These are phyloP conservation scores for Encephalitozoon romaleae DNA, from an alignment of 371 early-diverging fungal genomes.

Conservation along the genomic window DNA sequence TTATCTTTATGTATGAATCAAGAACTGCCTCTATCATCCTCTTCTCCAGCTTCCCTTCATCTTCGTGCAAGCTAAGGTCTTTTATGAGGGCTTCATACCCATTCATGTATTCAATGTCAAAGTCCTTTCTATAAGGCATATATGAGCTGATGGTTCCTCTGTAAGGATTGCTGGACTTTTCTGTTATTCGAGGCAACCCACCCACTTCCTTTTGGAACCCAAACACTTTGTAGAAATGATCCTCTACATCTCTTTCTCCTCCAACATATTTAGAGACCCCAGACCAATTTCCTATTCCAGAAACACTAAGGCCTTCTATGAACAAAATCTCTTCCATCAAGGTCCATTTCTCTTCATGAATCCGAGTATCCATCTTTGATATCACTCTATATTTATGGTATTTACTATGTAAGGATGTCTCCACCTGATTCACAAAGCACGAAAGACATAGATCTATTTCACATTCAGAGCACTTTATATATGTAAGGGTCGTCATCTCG, in stretches of 20 bases:
- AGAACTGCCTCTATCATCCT: constrained; percentile 78
- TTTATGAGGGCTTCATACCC: constrained; percentile 83
- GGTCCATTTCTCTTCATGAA: constrained; percentile 77
- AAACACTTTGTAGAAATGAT: constrained; percentile 77
- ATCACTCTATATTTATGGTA: constrained; percentile 76
- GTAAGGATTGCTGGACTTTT: constrained; percentile 26
- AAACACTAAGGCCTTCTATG: constrained; percentile 76
- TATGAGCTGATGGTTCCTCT: constrained; percentile 65
- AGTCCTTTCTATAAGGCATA: constrained; percentile 90
- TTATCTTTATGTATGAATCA: constrained; percentile 75
- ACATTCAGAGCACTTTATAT: constrained; percentile 76
- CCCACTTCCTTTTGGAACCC: constrained; percentile 69
- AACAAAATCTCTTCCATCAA: constrained; percentile 88
- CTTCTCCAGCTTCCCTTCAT: constrained; percentile 64
- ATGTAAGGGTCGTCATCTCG: constrained; percentile 5
- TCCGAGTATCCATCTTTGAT: constrained; percentile 70
- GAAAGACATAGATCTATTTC: constrained; percentile 83
- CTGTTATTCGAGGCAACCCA: constrained; percentile 61
- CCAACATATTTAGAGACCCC: constrained; percentile 81
- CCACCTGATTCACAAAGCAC: constrained; percentile 76
- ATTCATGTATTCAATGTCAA: constrained; percentile 86
- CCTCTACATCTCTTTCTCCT: constrained; percentile 76
- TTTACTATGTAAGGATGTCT: constrained; percentile 71
- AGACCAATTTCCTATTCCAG: constrained; percentile 91
- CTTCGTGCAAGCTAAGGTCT: constrained; percentile 75